These are phyloP conservation scores for Fusarium sp. DNA, from an alignment of 2,329 filamentous ascomycete species.

Conservation along the genomic window DNA sequence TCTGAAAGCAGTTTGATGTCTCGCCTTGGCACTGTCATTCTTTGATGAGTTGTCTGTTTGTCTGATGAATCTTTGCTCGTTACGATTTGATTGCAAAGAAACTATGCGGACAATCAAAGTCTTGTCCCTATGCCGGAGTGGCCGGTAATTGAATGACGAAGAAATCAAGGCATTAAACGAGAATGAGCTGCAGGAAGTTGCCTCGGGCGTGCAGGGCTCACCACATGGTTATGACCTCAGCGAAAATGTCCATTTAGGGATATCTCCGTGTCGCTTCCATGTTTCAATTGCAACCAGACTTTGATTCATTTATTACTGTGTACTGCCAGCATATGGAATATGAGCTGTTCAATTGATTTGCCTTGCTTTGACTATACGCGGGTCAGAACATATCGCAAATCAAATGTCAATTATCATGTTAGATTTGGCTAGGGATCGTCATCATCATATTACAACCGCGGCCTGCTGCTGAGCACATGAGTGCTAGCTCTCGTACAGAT, in stretches of 20 bases:
- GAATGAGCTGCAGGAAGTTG: slow-evolving; percentile 13
- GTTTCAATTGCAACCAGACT: slow-evolving; percentile 27
- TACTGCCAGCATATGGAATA: slow-evolving; percentile 16
- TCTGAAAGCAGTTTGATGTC: slow-evolving; percentile 1
- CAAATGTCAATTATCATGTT: slow-evolving; percentile 18
- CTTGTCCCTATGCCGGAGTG: neutral
- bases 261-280: slow-evolving; percentile 29
- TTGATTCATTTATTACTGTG: slow-evolving; percentile 7
- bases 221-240: slow-evolving; percentile 17
- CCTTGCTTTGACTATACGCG: neutral
- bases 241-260: slow-evolving; percentile 15
- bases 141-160: slow-evolving; percentile 8
- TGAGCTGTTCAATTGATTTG: slow-evolving; percentile 18
- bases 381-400: slow-evolving; percentile 16
- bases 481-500: slow-evolving; percentile 8
- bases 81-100: neutral
- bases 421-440: slow-evolving; percentile 29
- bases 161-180: slow-evolving; percentile 1
- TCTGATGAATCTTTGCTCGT: neutral
- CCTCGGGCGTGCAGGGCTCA: neutral
- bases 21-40: slow-evolving; percentile 5
- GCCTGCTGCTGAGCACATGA: slow-evolving; percentile 20
- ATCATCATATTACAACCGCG: slow-evolving; percentile 9
- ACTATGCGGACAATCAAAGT: neutral
- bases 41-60: slow-evolving; percentile 14